These are phyloP conservation scores for Nymphaea thermarum DNA, from an alignment of 164 flowering plant species.

Conservation along the genomic window DNA sequence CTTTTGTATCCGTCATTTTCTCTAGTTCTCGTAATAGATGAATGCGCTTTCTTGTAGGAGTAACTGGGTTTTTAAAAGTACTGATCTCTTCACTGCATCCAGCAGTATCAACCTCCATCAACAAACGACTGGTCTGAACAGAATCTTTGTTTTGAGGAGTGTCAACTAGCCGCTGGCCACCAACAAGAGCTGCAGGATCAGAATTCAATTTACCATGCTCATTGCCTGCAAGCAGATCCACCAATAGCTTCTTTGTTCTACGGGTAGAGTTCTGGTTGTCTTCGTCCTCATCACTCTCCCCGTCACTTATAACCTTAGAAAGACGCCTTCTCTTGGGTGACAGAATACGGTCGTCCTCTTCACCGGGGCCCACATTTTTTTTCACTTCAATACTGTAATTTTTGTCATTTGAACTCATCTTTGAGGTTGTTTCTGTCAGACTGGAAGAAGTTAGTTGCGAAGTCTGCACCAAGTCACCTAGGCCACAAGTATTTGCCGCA, in stretches of 20 bases:
- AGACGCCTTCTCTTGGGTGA: slow-evolving; percentile 29
- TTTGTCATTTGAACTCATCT: background rate
- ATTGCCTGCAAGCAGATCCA: background rate
- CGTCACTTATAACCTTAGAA: slow-evolving; percentile 25
- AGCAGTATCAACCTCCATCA: background rate
- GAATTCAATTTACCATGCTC: background rate
- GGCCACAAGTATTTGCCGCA: slow-evolving; percentile 21
- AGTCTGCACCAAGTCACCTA: slow-evolving; percentile 2
- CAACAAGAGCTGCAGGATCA: slow-evolving; percentile 4
- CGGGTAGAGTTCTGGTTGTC: slow-evolving; percentile 27
- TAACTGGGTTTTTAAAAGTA: background rate
- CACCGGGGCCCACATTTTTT: slow-evolving; percentile 5
- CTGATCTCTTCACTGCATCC: slow-evolving; percentile 2
- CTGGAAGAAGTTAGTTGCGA: background rate
- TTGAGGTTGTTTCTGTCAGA: background rate
- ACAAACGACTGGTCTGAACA: no score
- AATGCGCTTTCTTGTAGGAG: slow-evolving; percentile 21
- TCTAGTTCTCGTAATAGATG: slow-evolving; percentile 14
- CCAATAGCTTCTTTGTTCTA: slow-evolving; percentile 12
- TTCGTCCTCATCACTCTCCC: slow-evolving; percentile 38
- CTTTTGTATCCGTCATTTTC: slow-evolving; percentile 7
- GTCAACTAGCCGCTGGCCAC: background rate
- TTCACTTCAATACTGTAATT: slow-evolving; percentile 6
- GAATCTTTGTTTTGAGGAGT: background rate
- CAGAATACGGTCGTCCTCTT: slow-evolving; percentile 4